phyloP scores from a whole-genome alignment of 331 rosid genomes.

The Phaseolus coccineus region DNA sequence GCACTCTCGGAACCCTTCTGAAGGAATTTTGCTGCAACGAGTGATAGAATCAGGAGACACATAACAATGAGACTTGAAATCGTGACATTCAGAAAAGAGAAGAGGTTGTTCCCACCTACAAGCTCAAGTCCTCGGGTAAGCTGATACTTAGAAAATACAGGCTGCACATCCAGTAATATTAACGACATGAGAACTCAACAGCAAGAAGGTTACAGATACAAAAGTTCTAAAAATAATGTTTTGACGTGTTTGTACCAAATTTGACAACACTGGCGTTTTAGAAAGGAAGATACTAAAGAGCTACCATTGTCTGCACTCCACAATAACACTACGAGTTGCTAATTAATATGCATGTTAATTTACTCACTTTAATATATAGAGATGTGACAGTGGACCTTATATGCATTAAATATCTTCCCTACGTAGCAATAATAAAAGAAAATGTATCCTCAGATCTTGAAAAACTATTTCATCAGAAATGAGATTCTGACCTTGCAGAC shows the following conservation, averaged over 20 bases:
- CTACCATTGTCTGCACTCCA: no score
- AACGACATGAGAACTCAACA: slow-evolving; percentile 22
- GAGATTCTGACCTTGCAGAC: slow-evolving; percentile 75
- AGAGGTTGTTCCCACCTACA: slow-evolving; percentile 55
- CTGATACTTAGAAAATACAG: slow-evolving; percentile 58
- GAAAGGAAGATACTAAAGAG: no score
- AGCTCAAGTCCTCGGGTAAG: slow-evolving; percentile 84
- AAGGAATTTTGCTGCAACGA: slow-evolving; percentile 26
- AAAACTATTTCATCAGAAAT: slow-evolving; percentile 32
- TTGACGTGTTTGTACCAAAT: background rate
- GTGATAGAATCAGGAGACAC: slow-evolving; percentile 34
- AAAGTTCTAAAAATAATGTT: slow-evolving; percentile 4
- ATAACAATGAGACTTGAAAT: slow-evolving; percentile 38
- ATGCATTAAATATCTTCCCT: slow-evolving; percentile 14
- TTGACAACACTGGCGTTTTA: background rate
- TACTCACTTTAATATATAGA: background rate
- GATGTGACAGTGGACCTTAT: background rate
- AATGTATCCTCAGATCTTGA: slow-evolving; percentile 31
- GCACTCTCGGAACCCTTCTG: slow-evolving; percentile 25
- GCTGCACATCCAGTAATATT: slow-evolving; percentile 14
- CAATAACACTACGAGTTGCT: no score
- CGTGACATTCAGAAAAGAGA: slow-evolving; percentile 36
- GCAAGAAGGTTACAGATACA: slow-evolving; percentile 2
- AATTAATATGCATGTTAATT: slow-evolving; percentile 29
- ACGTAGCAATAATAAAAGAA: slow-evolving; percentile 13